Base-by-base conservation (phyloP, 176 grass and related monocot genomes). In the Eleusine indica region DNA sequence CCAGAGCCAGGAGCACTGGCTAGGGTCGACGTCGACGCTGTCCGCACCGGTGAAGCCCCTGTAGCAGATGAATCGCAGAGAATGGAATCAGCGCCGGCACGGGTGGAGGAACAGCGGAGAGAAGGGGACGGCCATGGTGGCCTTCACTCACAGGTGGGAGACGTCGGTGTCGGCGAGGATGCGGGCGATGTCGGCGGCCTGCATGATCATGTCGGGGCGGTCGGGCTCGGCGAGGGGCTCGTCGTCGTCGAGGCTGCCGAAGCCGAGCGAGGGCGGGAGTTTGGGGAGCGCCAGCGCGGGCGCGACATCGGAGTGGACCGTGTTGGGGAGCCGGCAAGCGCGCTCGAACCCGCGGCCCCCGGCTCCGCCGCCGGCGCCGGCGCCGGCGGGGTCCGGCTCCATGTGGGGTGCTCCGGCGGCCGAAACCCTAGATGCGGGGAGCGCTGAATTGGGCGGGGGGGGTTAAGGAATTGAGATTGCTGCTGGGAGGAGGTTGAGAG, bases 301-400 rank as follows among this genome's bases (percentile, higher is more conserved):
- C 38, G 93, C 93, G 83, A 94, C 78, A 78, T 99, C 96, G 18
- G 93, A 86, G 81, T 96, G 93, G 52, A 89, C 81, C 61, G 91
- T 99, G 87, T 99, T 99, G 12, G 91, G 85, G 5, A 99, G 81
- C 32, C 96, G 85, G 86, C 93, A 99, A 17, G 93, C 93, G 70
- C 84, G 90, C 85, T 99, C 81, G 86, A 93, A 90, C 84, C 87
- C 84, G 61, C 61, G 61, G 83, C 72, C 73, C 76, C 87, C n/a
- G 13, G 7, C 47, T 11, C 40, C 73, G 28, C 38, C 22, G 37
- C 25, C 46, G 69, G 7, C 47, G 16, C 40, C 73, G 28, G 46
- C 35, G 37, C 25, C 46, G 69, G 22, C 77, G 71, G 76, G 70
- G 87, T 84, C 87, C 87, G 61, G 61, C 25, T 64, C 61, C 58